These are phyloP conservation scores for Mucor circinelloides DNA, from an alignment of 371 early-diverging fungal genomes.

Conservation along the genomic window DNA sequence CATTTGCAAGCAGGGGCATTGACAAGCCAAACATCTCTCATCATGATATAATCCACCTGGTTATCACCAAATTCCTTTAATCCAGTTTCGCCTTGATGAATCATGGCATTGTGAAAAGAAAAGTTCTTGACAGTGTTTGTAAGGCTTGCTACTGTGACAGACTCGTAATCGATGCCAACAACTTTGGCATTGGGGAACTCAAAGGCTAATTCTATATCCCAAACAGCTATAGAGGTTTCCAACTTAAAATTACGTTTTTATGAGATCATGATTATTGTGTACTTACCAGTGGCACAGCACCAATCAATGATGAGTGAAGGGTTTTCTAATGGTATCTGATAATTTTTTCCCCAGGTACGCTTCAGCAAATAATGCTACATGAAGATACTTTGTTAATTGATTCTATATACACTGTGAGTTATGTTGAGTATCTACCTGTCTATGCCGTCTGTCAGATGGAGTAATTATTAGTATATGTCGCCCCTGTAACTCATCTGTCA, in stretches of 20 bases:
- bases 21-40: conserved; percentile 35
- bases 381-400: neutral
- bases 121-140: conserved; percentile 21
- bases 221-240: conserved; percentile 15
- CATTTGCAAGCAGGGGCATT: conserved; percentile 32
- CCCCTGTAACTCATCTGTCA: neutral
- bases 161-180: conserved; percentile 33
- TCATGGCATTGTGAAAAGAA: conserved; percentile 20
- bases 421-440: conserved; percentile 25
- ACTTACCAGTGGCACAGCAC: conserved; percentile 42
- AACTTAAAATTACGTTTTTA: neutral
- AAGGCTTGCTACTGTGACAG: conserved; percentile 14
- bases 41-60: conserved; percentile 33
- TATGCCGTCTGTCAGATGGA: conserved; percentile 25
- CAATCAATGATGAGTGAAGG: conserved; percentile 40
- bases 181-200: conserved; percentile 36
- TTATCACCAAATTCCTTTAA: conserved; percentile 25
- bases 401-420: neutral
- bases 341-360: conserved; percentile 28
- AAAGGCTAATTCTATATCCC: conserved; percentile 43
- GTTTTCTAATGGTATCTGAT: conserved; percentile 24
- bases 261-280: neutral
- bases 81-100: conserved; percentile 29
- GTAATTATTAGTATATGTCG: neutral
- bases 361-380: conserved; percentile 43